Evolutionary conservation across 768 basidiomycete genomes (phyloP).

Genomic region (Boletus rufocinnamomeus): DNA sequence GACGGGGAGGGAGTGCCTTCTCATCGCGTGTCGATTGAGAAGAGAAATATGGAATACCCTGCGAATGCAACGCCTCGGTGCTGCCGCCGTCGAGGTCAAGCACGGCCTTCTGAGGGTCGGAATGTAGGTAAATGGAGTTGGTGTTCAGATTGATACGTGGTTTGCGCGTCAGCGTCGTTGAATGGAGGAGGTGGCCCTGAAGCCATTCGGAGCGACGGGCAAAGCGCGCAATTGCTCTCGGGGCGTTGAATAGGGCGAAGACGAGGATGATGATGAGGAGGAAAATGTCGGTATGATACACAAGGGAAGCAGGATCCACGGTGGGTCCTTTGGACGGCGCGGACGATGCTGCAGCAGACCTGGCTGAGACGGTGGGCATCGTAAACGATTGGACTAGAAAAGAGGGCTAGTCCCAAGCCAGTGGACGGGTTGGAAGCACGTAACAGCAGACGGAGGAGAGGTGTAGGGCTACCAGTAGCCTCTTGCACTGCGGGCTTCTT

Average conservation of each 20-base stretch:
- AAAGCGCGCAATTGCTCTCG: constrained; percentile 53
- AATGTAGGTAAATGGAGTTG: constrained; percentile 16
- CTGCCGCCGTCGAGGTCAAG: constrained; percentile 21
- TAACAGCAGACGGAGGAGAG: neutral
- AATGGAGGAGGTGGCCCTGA: constrained; percentile 49
- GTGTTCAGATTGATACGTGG: constrained; percentile 17
- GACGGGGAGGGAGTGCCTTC: constrained; percentile 19
- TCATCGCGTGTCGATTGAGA: constrained; percentile 11
- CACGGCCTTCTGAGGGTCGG: constrained; percentile 11
- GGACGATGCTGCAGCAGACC: neutral
- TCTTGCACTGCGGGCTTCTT: neutral
- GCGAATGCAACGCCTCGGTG: constrained; percentile 15
- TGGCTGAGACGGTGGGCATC: constrained; percentile 7
- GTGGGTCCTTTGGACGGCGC: neutral
- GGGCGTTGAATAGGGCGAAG: constrained; percentile 46
- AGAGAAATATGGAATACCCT: neutral
- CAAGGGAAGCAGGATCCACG: constrained; percentile 19
- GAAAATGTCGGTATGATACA: constrained; percentile 47
- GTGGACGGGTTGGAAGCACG: constrained; percentile 3
- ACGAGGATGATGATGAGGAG: constrained; percentile 43
- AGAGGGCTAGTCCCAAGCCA: constrained; percentile 5
- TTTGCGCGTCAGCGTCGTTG: constrained; percentile 4
- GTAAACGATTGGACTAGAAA: constrained; percentile 18
- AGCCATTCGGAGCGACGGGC: constrained; percentile 52
- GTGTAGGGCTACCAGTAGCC: neutral